Evolutionary conservation across 2,329 filamentous ascomycete species (phyloP), one percentile per base, ranked within the genome.

Genomic region (Aspergillus niger): DNA sequence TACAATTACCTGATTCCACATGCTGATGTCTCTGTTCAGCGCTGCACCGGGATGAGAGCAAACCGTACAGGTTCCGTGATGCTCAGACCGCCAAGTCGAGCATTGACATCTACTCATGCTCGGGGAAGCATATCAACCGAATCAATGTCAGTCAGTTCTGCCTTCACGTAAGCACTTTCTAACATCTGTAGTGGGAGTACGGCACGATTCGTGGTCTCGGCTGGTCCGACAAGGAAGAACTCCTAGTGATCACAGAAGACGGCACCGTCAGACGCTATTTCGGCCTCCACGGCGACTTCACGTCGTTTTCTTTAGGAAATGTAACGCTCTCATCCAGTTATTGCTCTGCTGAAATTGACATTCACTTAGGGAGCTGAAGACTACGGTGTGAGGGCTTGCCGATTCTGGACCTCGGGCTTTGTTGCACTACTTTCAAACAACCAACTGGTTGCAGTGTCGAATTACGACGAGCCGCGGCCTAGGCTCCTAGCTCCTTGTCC

Each of bases 141-240:
- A 92, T 97, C 66, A 86, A 83, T 73, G 83, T 85, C 72, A 63
- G 78, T 65, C 43, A 22, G n/a, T 8, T 20, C n/a, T n/a, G 22
- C 20, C 2, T 11, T 4, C 11, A 2, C 22, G 2, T 2, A 44
- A 8, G 47, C 15, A 22, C 48, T 20, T 51, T 49, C 53, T 59
- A 47, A 64, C 49, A 8, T 5, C 41, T 60, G 20, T 65, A 90
- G 74, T 98, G 94, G 93, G 94, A 98, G 70, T 91, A 93, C 78
- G 91, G 91, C 49, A 82, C 88, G 3, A 91, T 99, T 72, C 90
- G 89, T 75, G 92, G 91, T 2, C 83, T 99, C 20, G 95, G 95
- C 36, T 99, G 95, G 95, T 97, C 93, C 20, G 94, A 97, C 71
- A 92, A 97, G 66, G 95, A 99, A 81, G 90, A 91, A 73, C 83